A percentile compares a stretch with the other conserved stretches of the same genome.
phyloP scores from a whole-genome alignment of 73 alveolate genomes.

The Paramecium pentaurelia region DNA sequence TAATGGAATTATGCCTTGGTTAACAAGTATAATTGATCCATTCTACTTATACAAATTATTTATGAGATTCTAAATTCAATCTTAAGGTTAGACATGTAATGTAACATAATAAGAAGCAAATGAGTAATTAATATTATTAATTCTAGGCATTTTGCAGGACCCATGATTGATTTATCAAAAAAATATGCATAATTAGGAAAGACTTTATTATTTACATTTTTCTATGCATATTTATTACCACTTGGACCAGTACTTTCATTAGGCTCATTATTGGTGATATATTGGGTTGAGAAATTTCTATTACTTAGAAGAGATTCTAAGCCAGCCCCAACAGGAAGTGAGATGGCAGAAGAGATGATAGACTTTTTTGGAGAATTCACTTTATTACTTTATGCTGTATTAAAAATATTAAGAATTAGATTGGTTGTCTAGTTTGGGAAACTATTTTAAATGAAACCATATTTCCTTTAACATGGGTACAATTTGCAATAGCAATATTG shows the following conservation, averaged over 20 bases:
- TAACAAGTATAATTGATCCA: background rate
- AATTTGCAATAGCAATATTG: background rate
- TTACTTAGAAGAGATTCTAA: conserved; percentile 2
- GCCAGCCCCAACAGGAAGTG: conserved; percentile 19
- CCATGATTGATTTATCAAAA: background rate
- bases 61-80: background rate
- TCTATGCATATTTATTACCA: conserved; percentile 20
- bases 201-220: conserved; percentile 1
- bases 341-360: conserved; percentile 17
- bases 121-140: background rate
- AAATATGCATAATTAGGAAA: conserved; percentile 3
- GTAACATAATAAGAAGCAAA: background rate
- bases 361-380: conserved; percentile 18
- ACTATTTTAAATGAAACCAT: background rate
- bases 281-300: background rate
- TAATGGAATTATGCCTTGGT: conserved; percentile 14
- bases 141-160: background rate
- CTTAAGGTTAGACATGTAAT: background rate
- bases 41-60: background rate
- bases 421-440: background rate
- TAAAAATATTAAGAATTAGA: background rate
- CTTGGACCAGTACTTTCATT: background rate
- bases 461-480: background rate
- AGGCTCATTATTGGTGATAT: background rate
- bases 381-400: background rate